These are phyloP conservation scores for Earliella scabrosa DNA, from an alignment of 1,284 basidiomycete species.

Conservation along the genomic window DNA sequence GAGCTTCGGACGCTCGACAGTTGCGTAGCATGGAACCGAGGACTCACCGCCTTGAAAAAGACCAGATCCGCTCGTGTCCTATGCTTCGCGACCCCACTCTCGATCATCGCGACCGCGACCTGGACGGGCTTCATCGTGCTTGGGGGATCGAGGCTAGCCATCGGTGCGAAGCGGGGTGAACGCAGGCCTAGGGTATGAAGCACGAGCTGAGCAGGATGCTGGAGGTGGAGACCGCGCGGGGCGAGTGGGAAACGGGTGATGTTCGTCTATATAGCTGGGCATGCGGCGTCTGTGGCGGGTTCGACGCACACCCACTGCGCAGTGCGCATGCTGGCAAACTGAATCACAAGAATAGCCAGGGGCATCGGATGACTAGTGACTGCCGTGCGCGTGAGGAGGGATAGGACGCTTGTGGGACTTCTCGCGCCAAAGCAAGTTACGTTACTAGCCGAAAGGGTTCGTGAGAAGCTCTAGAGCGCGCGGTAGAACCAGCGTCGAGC, in stretches of 20 bases:
- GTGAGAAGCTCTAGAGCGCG: too few species aligned
- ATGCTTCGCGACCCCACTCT: conserved; percentile 63
- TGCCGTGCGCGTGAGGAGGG: too few species aligned
- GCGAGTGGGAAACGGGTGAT: conserved; percentile 2
- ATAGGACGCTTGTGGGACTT: too few species aligned
- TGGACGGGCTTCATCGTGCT: conserved; percentile 65
- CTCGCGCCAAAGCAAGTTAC: too few species aligned
- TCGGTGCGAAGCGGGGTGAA: conserved; percentile 6
- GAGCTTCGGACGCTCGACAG: not conserved
- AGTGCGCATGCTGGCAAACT: too few species aligned
- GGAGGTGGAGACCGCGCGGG: conserved; percentile 2
- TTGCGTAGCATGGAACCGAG: not conserved
- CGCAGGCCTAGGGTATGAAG: not conserved
- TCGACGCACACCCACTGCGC: too few species aligned
- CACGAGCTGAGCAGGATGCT: not conserved
- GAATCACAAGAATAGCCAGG: too few species aligned
- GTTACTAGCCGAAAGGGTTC: too few species aligned
- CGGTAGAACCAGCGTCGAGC: too few species aligned
- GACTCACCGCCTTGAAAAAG: conserved; percentile 69
- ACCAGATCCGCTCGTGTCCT: conserved; percentile 59
- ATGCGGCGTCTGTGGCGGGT: too few species aligned
- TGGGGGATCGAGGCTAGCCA: conserved; percentile 35
- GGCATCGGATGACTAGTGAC: too few species aligned
- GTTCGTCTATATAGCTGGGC: conserved; percentile 7
- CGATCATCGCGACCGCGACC: conserved; percentile 61